A percentile compares a stretch with the other conserved stretches of the same genome.
Conservation (phyloP, 2,329 filamentous ascomycete species). For the Anisogramma anomala region DNA sequence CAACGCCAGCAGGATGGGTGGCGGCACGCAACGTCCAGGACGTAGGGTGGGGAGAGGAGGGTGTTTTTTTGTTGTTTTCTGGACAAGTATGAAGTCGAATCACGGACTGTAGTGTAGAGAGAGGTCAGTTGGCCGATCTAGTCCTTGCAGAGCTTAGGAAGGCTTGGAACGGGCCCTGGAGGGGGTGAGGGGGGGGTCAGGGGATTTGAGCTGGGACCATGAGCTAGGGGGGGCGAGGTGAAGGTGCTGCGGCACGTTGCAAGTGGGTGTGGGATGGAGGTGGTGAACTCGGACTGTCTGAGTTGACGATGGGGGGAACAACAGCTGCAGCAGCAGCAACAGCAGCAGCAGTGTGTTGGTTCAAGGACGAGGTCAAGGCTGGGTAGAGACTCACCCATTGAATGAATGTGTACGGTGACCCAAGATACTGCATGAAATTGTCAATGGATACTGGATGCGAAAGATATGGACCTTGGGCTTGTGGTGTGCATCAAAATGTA, state of each 20-base stretch:
- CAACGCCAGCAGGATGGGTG: not conserved
- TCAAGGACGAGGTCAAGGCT: not conserved
- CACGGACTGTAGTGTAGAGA: constrained; percentile 1
- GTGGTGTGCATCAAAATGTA: too few species aligned
- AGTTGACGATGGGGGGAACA: constrained; percentile 7
- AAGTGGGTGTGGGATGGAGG: not conserved
- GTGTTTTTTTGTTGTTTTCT: constrained; percentile 8
- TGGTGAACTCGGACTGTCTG: too few species aligned
- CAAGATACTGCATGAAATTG: constrained; percentile 13
- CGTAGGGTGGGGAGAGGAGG: constrained; percentile 2
- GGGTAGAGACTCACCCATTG: constrained; percentile 9
- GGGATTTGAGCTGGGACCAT: not conserved
- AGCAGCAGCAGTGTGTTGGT: not conserved
- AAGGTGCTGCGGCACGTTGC: too few species aligned
- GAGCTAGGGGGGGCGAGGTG: not conserved
- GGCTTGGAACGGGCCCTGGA: not conserved
- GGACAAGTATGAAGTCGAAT: not conserved
- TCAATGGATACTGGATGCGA: constrained; percentile 16
- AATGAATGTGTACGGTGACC: constrained; percentile 13
- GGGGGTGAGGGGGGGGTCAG: not conserved
- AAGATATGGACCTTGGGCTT: constrained; percentile 13
- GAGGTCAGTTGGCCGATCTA: not conserved
- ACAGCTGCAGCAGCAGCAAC: too few species aligned
- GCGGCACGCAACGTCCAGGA: constrained; percentile 1
- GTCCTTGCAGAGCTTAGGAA: not conserved